phyloP scores from a whole-genome alignment of 1,284 basidiomycete genomes.

The Melampsora abietis-canadensis region DNA sequence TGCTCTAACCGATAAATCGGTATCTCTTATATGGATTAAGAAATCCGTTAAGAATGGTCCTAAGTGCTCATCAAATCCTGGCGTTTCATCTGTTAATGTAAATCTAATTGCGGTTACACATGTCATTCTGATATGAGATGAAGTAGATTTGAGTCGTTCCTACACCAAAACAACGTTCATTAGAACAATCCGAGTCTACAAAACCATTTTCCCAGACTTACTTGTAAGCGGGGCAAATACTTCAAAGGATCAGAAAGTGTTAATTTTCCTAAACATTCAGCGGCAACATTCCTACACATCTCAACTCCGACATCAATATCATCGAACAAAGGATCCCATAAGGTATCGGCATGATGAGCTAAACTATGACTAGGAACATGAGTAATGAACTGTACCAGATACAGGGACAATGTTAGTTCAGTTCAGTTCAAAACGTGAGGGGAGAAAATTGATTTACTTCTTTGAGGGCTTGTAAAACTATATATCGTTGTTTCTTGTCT shows the following conservation, averaged over 20 bases:
- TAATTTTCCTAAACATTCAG: constrained; percentile 92
- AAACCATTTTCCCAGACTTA: constrained; percentile 53
- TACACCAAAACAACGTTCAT: constrained; percentile 13
- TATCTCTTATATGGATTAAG: constrained; percentile 39
- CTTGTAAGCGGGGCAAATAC: constrained; percentile 87
- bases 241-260: constrained; percentile 82
- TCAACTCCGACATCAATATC: constrained; percentile 68
- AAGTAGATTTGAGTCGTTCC: constrained; percentile 58
- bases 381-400: constrained; percentile 68
- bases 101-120: constrained; percentile 92
- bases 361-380: constrained; percentile 79
- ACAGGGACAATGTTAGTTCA: not conserved
- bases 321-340: constrained; percentile 87
- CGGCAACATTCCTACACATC: constrained; percentile 85
- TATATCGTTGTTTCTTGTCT: constrained; percentile 69
- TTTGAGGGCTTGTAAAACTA: constrained; percentile 87
- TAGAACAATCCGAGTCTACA: constrained; percentile 28
- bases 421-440: not conserved
- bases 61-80: constrained; percentile 64
- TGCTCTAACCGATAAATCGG: constrained; percentile 30
- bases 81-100: constrained; percentile 82
- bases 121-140: constrained; percentile 71
- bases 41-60: constrained; percentile 32
- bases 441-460: constrained; percentile 60
- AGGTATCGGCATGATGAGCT: constrained; percentile 73